Conservation (phyloP, 2,329 filamentous ascomycete genomes). For the Calonectria leucothoes region DNA sequence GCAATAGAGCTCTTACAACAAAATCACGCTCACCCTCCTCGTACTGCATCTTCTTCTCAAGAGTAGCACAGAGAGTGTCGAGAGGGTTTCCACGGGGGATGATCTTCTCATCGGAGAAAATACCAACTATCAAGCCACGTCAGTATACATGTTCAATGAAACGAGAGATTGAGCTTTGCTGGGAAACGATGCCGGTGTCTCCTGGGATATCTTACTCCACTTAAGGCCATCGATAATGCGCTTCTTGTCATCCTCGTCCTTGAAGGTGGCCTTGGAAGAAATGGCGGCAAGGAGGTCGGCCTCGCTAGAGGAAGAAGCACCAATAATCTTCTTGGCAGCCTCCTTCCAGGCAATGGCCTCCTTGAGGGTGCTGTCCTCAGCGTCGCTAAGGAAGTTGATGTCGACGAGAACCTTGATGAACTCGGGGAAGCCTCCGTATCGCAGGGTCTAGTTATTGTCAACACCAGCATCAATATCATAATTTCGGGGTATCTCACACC, state of each 20-base stretch:
- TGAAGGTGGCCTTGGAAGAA: slow-evolving; percentile 67
- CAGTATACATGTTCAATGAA: slow-evolving; percentile 52
- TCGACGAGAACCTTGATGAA: slow-evolving; percentile 90
- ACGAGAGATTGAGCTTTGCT: too few relatives aligned
- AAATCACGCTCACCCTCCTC: slow-evolving; percentile 73
- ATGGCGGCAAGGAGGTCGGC: slow-evolving; percentile 76
- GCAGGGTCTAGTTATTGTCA: slow-evolving; percentile 65
- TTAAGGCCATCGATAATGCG: slow-evolving; percentile 77
- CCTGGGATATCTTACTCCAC: slow-evolving; percentile 59
- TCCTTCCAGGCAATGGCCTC: slow-evolving; percentile 83
- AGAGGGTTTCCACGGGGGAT: slow-evolving; percentile 72
- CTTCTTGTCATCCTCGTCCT: slow-evolving; percentile 69
- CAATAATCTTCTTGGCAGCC: slow-evolving; percentile 81
- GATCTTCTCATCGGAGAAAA: slow-evolving; percentile 65
- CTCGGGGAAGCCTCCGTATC: slow-evolving; percentile 91
- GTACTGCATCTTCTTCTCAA: slow-evolving; percentile 77
- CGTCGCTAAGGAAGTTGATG: slow-evolving; percentile 87
- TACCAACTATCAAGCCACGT: slow-evolving; percentile 58
- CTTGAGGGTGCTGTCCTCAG: slow-evolving; percentile 73
- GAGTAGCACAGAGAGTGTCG: slow-evolving; percentile 75
- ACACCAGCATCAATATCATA: not conserved
- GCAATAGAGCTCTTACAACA: slow-evolving; percentile 45
- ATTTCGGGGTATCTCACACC: slow-evolving; percentile 47
- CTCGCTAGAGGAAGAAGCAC: slow-evolving; percentile 73
- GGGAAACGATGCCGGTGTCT: not conserved